Base-by-base conservation (phyloP, 73 alveolate genomes). In the Tetrahymena thermophila region DNA sequence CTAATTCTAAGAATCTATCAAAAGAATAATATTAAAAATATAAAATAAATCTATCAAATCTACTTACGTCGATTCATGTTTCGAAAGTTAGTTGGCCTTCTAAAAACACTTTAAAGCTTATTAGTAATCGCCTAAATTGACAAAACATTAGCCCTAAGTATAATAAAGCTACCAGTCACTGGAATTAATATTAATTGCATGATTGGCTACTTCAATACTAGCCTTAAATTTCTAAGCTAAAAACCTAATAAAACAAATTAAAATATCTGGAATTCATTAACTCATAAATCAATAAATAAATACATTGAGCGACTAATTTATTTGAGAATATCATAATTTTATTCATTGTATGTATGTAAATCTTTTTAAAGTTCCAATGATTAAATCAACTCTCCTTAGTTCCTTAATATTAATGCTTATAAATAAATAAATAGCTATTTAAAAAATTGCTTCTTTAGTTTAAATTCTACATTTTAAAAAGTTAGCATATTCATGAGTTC, bases 281-380 rank as follows among this genome's bases (percentile, higher is more conserved):
- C n/a, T n/a, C n/a, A n/a, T n/a, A n/a, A n/a, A n/a, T n/a, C n/a
- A n/a, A n/a, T n/a, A 35, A 43, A 43, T 28, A 35, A 42, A 44
- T 94, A 96, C 94, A 98, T 97, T 28, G 98, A 97, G 94, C 98
- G 97, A 34, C 99, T 99, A 34, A 98, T 98, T 95, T 98, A 98
- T 97, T 98, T 98, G 56, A 98, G 97, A 94, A 97, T 97, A 94
- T 98, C 99, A 34, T 93, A 85, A 93, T 97, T 96, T 35, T 97
- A 94, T 35, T 99, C 99, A 95, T 98, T 98, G 37, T 96, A 95
- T 40, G 97, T 85, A 94, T 98, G 98, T 85, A 99, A 97, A 93
- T 98, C 97, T 96, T 97, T 98, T 94, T 98, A 98, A 35, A 98
- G 95, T 31, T 98, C 99, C 35, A 97, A 96, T 89, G 99, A 96